These are phyloP conservation scores for Mucor piriformis DNA, from an alignment of 371 early-diverging fungal species.

Conservation along the genomic window DNA sequence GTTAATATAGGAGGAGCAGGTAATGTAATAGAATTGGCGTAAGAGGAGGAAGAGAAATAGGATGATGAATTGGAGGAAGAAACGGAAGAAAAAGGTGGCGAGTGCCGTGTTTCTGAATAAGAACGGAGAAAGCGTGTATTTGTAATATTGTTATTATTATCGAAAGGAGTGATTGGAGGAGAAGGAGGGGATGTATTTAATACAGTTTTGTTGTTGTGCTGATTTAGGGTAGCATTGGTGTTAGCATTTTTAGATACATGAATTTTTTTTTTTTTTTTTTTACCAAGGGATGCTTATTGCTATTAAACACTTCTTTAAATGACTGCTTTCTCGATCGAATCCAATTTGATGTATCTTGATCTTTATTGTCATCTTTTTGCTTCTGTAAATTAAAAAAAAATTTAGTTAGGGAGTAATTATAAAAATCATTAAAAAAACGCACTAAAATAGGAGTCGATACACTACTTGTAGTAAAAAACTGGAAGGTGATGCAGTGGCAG, in stretches of 20 bases:
- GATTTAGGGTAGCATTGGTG: neutral
- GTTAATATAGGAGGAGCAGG: slow-evolving; percentile 20
- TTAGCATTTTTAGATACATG: neutral
- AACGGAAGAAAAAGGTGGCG: slow-evolving; percentile 13
- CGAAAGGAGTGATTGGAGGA: slow-evolving; percentile 2
- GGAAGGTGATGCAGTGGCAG: neutral
- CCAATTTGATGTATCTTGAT: slow-evolving; percentile 7
- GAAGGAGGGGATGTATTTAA: slow-evolving; percentile 7
- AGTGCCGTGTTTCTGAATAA: slow-evolving; percentile 3
- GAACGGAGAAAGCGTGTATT: slow-evolving; percentile 6
- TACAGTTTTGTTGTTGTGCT: slow-evolving; percentile 14
- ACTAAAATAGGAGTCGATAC: slow-evolving; percentile 9
- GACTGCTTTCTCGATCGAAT: slow-evolving; percentile 6
- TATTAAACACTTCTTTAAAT: slow-evolving; percentile 7
- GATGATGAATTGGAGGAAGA: slow-evolving; percentile 5
- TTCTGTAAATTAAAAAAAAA: neutral
- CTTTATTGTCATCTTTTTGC: slow-evolving; percentile 1
- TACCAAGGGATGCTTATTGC: neutral
- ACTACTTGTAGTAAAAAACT: slow-evolving; percentile 7
- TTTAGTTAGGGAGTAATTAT: neutral
- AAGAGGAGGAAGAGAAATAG: slow-evolving; percentile 15
- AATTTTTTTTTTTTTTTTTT: no score
- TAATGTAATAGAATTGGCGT: slow-evolving; percentile 14
- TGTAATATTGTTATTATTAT: neutral
- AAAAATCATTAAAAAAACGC: neutral